A percentile compares a stretch with the other conserved stretches of the same genome.
Evolutionary conservation across 306 rosid genomes (phyloP).

Genomic region (Arachis hypogaea): DNA sequence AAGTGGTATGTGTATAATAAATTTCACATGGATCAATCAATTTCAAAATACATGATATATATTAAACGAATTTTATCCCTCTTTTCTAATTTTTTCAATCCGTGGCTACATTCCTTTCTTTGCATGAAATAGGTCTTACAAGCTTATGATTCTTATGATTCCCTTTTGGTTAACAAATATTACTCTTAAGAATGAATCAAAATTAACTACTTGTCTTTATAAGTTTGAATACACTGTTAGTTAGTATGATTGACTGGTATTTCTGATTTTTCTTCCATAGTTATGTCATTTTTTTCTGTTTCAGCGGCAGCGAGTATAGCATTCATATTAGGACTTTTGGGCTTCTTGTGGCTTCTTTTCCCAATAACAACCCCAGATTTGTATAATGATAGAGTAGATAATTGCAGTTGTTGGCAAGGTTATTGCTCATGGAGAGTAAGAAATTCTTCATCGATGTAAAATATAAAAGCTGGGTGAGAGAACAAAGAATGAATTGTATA

Average conservation of each 20-base stretch:
- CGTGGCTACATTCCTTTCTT: too few relatives aligned
- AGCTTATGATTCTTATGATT: too few relatives aligned
- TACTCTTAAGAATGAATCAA: too few relatives aligned
- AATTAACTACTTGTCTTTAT: too few relatives aligned
- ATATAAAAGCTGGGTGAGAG: neutral
- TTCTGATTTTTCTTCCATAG: neutral
- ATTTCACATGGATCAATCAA: slow-evolving; percentile 12
- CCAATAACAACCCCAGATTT: slow-evolving; percentile 76
- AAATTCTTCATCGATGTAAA: slow-evolving; percentile 33
- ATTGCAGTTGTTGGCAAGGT: neutral
- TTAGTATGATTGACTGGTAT: too few relatives aligned
- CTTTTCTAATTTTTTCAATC: too few relatives aligned
- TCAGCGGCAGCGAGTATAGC: slow-evolving; percentile 43
- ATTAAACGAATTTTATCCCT: too few relatives aligned
- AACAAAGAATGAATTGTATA: slow-evolving; percentile 6
- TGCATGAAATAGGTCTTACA: too few relatives aligned
- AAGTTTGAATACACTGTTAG: too few relatives aligned
- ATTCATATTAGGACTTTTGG: slow-evolving; percentile 30
- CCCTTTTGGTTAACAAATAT: too few relatives aligned
- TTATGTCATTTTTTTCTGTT: slow-evolving; percentile 34
- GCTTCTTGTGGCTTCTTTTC: slow-evolving; percentile 81
- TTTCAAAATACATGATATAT: too few relatives aligned
- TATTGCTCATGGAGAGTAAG: slow-evolving; percentile 67
- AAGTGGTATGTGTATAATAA: slow-evolving; percentile 55
- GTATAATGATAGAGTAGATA: slow-evolving; percentile 24